These are phyloP conservation scores for Fonsecaea pedrosoi DNA, from an alignment of 2,329 filamentous ascomycete species.

Conservation along the genomic window DNA sequence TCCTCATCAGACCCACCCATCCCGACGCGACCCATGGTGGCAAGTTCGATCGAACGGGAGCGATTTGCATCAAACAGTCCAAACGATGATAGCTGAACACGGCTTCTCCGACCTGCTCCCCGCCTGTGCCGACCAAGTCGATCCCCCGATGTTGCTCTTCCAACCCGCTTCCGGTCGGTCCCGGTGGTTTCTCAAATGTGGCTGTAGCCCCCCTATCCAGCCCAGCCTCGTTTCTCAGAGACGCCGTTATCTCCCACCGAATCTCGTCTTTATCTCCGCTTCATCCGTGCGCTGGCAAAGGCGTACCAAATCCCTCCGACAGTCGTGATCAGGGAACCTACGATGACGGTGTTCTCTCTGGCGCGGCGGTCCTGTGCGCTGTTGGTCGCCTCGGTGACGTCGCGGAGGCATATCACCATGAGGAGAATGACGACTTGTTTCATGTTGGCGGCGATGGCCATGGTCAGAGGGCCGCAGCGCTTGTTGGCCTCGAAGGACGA, in stretches of 20 bases:
- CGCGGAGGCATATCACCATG: background rate
- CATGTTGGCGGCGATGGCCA: constrained; percentile 28
- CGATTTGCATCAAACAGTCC: too few relatives aligned
- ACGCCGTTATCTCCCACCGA: background rate
- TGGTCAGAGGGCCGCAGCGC: constrained; percentile 24
- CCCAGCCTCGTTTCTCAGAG: constrained; percentile 1
- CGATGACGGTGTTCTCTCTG: background rate
- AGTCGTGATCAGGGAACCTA: constrained; percentile 21
- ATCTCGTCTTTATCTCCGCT: background rate
- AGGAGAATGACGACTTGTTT: constrained; percentile 29
- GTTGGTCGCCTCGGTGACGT: background rate
- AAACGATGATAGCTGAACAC: too few relatives aligned
- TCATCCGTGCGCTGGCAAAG: constrained; percentile 6
- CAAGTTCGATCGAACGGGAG: too few relatives aligned
- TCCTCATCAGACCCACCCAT: too few relatives aligned
- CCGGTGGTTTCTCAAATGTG: too few relatives aligned
- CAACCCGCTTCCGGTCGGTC: too few relatives aligned
- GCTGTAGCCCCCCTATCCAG: background rate
- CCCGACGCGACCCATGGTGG: too few relatives aligned
- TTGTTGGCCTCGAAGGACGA: constrained; percentile 31
- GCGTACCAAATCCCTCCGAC: constrained; percentile 24
- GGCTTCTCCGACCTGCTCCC: too few relatives aligned
- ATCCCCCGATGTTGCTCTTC: too few relatives aligned
- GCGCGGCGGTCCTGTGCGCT: background rate
- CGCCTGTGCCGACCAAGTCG: too few relatives aligned